These are phyloP conservation scores for Rhodofomes roseus DNA, from an alignment of 1,284 basidiomycete species.

Conservation along the genomic window DNA sequence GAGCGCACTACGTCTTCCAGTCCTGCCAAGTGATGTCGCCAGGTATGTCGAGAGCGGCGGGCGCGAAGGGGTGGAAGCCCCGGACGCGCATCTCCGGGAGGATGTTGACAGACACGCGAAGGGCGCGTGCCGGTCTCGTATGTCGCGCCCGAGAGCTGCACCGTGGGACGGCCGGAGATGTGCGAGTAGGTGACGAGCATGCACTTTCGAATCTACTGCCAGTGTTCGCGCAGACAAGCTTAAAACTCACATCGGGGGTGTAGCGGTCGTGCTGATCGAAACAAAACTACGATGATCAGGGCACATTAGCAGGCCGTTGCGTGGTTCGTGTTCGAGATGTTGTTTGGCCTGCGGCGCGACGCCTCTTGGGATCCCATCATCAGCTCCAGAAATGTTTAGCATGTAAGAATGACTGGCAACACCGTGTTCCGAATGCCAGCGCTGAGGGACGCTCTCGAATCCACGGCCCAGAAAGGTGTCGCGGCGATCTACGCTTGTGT, in stretches of 20 bases:
- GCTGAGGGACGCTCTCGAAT: background rate
- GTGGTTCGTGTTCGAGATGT: background rate
- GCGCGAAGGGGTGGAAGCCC: slow-evolving; percentile 23
- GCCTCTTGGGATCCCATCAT: background rate
- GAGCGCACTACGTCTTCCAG: background rate
- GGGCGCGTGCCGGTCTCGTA: slow-evolving; percentile 19
- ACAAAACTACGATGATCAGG: background rate
- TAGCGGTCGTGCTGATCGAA: background rate
- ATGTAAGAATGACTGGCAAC: background rate
- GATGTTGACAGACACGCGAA: slow-evolving; percentile 27
- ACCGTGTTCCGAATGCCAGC: background rate
- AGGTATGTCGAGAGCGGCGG: background rate
- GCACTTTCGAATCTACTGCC: background rate
- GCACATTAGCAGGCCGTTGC: background rate
- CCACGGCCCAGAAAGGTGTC: background rate
- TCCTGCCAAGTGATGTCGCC: slow-evolving; percentile 1
- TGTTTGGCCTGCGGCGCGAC: background rate
- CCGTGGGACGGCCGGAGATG: slow-evolving; percentile 15
- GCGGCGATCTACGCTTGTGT: background rate
- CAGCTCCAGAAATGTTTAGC: background rate
- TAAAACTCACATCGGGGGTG: background rate
- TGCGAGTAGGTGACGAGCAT: background rate
- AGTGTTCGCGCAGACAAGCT: background rate
- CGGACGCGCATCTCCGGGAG: slow-evolving; percentile 29
- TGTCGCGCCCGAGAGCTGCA: slow-evolving; percentile 25